Base-by-base conservation (phyloP, 768 basidiomycete species). In the Sutorius australiensis region DNA sequence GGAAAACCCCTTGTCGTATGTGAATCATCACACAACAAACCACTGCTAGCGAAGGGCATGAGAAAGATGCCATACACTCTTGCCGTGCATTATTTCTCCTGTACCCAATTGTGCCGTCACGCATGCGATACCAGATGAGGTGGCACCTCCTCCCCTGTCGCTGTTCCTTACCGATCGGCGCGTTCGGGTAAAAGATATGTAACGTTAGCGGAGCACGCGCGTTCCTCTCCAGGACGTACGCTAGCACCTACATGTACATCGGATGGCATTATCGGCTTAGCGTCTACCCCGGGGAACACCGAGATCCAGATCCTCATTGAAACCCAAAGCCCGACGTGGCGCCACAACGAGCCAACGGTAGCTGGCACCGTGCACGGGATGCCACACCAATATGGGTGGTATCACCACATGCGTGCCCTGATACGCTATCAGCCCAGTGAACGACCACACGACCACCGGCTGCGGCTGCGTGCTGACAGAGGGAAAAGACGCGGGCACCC, bases 281-380 rank as follows among this genome's bases (percentile, higher is more conserved):
- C 32, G 28, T 28, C 38, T 51, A 24, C 36, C 14, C 32, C 53
- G 59, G 62, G 19, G 11, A 55, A 39, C 13, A 19, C 59, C 59
- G 62, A 61, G 48, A 58, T 58, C 59, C 9, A 37, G 32, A 61
- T 63, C 46, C 5, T 11, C 48, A 16, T n/a, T 28, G 24, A 21
- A 21, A 36, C 17, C 9, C 16, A 19, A 17, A 17, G 36, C n/a
- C 36, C 9, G 36, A 37, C 19, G 28, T 37, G 45, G 36, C 28
- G 38, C 56, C 37, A 11, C 17, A 27, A 27, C 24, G 19, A 39
- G 10, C 38, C 38, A 43, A 30, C 24, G 24, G 24, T 24, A 24
- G 24, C 24, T 33, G 17, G 36, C 31, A 31, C 19, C 17, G n/a
- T 0, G 34, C 34, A 36, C 16, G 16, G 36, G 36, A 37, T 37